Conservation (phyloP, 2,329 filamentous ascomycete genomes). For the Macroventuria anomochaeta region DNA sequence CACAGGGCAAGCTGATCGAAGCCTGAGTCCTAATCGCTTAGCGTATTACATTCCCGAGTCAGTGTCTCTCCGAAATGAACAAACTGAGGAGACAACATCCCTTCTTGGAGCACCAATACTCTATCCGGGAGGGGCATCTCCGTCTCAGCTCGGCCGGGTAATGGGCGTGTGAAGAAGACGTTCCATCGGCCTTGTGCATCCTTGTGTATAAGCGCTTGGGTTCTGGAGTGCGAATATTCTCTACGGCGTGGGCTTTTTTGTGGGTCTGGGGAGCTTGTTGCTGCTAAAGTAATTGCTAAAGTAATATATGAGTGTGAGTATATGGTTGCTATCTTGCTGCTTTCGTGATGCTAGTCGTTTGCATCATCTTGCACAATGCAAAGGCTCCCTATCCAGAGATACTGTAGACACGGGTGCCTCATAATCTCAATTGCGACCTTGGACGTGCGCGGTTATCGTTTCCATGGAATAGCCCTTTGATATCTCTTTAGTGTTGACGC, state of each 20-base stretch:
- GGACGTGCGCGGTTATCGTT: not conserved
- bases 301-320: not conserved
- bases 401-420: too few relatives aligned
- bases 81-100: not conserved
- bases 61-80: not conserved
- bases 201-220: too few relatives aligned
- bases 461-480: not conserved
- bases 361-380: conserved; percentile 9
- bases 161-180: too few relatives aligned
- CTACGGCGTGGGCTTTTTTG: too few relatives aligned
- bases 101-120: not conserved
- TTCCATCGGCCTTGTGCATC: too few relatives aligned
- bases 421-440: not conserved
- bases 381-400: conserved; percentile 12
- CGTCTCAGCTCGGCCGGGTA: too few relatives aligned
- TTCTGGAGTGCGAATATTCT: too few relatives aligned
- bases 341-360: not conserved
- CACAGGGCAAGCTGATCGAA: too few relatives aligned
- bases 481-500: not conserved
- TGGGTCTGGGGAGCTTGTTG: not conserved
- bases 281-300: conserved; percentile 3
- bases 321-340: not conserved
- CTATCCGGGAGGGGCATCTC: not conserved
- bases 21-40: too few relatives aligned
- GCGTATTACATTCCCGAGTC: not conserved